These are phyloP conservation scores for Somion occarium DNA, from an alignment of 1,284 basidiomycete genomes.

Conservation along the genomic window DNA sequence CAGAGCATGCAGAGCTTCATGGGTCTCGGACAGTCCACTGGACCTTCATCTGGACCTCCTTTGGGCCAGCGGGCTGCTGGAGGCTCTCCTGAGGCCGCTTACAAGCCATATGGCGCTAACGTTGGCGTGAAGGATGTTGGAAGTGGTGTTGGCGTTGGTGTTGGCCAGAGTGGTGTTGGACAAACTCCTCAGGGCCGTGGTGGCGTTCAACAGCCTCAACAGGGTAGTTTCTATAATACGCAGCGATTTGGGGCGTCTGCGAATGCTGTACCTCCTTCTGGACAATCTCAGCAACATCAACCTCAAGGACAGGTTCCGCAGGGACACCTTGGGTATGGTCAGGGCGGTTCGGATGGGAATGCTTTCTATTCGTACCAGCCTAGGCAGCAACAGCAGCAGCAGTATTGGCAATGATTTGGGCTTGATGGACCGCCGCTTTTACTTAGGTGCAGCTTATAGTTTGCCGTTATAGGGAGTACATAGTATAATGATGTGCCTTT, in stretches of 20 bases:
- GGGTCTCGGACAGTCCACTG: conserved; percentile 51
- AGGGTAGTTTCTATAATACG: conserved; percentile 55
- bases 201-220: conserved; percentile 43
- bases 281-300: conserved; percentile 36
- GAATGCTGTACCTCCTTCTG: conserved; percentile 35
- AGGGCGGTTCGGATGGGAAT: conserved; percentile 53
- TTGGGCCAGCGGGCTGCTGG: conserved; percentile 42
- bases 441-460: not conserved
- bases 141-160: conserved; percentile 37
- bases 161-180: conserved; percentile 35
- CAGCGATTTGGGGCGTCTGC: conserved; percentile 54
- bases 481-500: not conserved
- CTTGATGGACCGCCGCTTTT: not conserved
- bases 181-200: conserved; percentile 43
- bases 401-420: conserved; percentile 64
- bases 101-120: conserved; percentile 63
- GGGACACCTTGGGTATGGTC: conserved; percentile 60
- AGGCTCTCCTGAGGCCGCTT: conserved; percentile 63
- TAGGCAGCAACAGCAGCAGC: conserved; percentile 39
- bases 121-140: conserved; percentile 54
- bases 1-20: conserved; percentile 68
- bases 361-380: conserved; percentile 64
- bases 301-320: conserved; percentile 50
- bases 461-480: not conserved
- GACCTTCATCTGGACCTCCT: conserved; percentile 39